phyloP scores from a whole-genome alignment of 73 alveolate genomes.

The Diophrys sp. region DNA sequence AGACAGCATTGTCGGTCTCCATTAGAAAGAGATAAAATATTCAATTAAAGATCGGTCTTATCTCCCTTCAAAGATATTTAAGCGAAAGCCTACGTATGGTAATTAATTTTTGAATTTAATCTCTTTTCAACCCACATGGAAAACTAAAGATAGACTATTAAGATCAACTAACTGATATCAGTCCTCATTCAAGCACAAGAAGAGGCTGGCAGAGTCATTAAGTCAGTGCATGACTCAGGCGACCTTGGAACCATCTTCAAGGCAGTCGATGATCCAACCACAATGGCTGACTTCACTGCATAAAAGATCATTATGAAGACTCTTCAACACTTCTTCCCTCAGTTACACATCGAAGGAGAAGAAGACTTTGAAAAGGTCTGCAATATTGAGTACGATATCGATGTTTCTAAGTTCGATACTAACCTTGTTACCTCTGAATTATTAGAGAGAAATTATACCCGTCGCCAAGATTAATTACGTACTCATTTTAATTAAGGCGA shows the following conservation, averaged over 20 bases:
- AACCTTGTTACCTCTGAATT: constrained; percentile 13
- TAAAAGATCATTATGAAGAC: constrained; percentile 37
- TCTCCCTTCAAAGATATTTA: no score
- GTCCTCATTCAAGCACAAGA: constrained; percentile 24
- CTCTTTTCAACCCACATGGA: neutral
- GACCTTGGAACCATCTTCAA: constrained; percentile 25
- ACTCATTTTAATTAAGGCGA: neutral
- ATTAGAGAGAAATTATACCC: neutral
- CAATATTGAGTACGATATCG: constrained; percentile 10
- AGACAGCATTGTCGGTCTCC: no score
- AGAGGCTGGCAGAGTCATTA: constrained; percentile 41
- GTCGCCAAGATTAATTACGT: neutral
- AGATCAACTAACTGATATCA: neutral
- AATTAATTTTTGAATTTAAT: no score
- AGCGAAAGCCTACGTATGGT: no score
- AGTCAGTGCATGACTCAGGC: constrained; percentile 26
- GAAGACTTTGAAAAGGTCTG: constrained; percentile 30
- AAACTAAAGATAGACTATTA: neutral
- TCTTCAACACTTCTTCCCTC: constrained; percentile 40
- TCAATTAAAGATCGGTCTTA: no score
- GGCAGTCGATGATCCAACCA: constrained; percentile 46
- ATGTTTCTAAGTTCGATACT: constrained; percentile 31
- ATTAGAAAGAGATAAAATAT: no score
- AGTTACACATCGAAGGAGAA: constrained; percentile 41
- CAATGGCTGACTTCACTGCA: constrained; percentile 50